A percentile compares a stretch with the other conserved stretches of the same genome.
phyloP scores from a whole-genome alignment of 192 early-diverging fungal genomes.

The Rhizophagus sp. region DNA sequence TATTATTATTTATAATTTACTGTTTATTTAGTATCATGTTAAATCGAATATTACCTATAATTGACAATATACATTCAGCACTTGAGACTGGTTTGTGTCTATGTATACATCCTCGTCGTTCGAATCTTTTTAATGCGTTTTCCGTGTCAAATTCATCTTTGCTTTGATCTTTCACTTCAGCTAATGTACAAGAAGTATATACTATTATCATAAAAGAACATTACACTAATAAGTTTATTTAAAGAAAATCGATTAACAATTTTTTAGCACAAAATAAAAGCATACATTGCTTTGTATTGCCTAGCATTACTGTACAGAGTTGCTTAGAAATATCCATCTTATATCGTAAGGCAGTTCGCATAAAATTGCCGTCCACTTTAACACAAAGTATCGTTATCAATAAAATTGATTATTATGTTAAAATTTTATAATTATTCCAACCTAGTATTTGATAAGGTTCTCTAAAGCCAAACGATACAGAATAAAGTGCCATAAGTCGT shows the following conservation, averaged over 20 bases:
- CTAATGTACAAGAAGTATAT: slow-evolving; percentile 74
- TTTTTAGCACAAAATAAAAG: slow-evolving; percentile 17
- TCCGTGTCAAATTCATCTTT: slow-evolving; percentile 62
- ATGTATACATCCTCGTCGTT: slow-evolving; percentile 82
- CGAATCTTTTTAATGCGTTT: slow-evolving; percentile 64
- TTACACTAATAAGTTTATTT: not conserved
- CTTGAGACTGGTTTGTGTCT: slow-evolving; percentile 58
- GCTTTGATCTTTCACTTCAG: slow-evolving; percentile 60
- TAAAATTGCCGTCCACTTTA: slow-evolving; percentile 83
- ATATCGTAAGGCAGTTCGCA: slow-evolving; percentile 63
- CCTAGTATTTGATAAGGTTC: slow-evolving; percentile 89
- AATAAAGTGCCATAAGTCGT: slow-evolving; percentile 81
- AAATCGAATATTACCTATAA: slow-evolving; percentile 57
- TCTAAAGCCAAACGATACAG: slow-evolving; percentile 79
- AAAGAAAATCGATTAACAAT: not conserved
- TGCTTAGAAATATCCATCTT: slow-evolving; percentile 63
- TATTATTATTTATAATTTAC: not conserved
- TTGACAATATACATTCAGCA: slow-evolving; percentile 68
- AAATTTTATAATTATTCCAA: slow-evolving; percentile 37
- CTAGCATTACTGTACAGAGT: slow-evolving; percentile 67
- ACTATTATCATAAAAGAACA: slow-evolving; percentile 27
- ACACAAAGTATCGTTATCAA: slow-evolving; percentile 48
- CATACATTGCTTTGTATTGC: slow-evolving; percentile 67
- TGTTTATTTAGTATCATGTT: too few relatives aligned
- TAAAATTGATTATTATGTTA: slow-evolving; percentile 67